Base-by-base conservation (phyloP, 2,329 filamentous ascomycete genomes). In the Purpureocillium takamizusanense region DNA sequence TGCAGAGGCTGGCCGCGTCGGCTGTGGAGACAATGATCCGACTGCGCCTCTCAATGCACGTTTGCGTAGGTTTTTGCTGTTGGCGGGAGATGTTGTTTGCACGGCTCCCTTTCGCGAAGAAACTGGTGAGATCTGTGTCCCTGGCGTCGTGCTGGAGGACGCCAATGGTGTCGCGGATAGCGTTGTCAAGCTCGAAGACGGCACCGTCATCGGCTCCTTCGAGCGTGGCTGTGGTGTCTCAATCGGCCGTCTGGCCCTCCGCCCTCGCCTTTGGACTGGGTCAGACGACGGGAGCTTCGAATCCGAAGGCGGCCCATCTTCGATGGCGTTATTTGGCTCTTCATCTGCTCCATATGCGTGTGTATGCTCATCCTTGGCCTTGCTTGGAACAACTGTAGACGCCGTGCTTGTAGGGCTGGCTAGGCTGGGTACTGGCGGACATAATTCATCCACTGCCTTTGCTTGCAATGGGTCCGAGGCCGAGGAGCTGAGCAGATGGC, bases 141-240 rank as follows among this genome's bases (percentile, higher is more conserved):
- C 54, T 1, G 62, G 58, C 3, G 60, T 60, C 4, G 57, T 61
- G 28, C 59, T 57, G 28, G 51, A 52, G 2, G 64, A 64, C 3
- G 57, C 45, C 1, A 46, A 44, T 3, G 68, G 66, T 0, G 67
- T 69, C 1, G 53, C 50, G 2, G 61, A 61, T 12, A 69, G 43
- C 16, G 56, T 46, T 39, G 63, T 69, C 10, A 70, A 50, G 5
- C 57, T 60, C 3, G 67, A 69, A 3, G 56, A 59, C 3, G 61
- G 48, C 4, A 41, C 46, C 28, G 34, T 10, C 2, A 33, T 21
- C 11, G 40, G 43, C 5, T 36, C 45, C 16, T 36, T 18, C 13
- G 43, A 35, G 11, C 42, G 50, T 30, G 31, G 39, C 13, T 41
- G 38, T 4, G 56, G 53, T 4, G 54, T 57, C 1, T 44, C 41